Conservation (phyloP, 306 rosid species). For the Quercus parvula region DNA sequence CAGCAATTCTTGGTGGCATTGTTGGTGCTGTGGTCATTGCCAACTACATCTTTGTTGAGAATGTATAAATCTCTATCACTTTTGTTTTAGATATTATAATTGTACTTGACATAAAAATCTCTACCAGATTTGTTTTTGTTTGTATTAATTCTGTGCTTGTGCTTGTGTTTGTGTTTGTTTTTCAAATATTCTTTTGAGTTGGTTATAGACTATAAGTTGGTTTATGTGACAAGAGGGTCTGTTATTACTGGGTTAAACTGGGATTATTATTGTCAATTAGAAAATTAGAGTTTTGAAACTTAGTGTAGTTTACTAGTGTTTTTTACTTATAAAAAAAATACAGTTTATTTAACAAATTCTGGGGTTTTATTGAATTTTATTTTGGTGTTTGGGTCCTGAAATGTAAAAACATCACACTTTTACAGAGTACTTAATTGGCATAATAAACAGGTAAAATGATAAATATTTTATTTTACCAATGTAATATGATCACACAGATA, state of each 20-base stretch:
- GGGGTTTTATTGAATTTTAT: background rate
- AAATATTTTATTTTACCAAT: background rate
- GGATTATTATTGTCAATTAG: background rate
- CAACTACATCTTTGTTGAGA: conserved; percentile 40
- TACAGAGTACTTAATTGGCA: background rate
- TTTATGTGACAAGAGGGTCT: background rate
- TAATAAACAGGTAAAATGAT: background rate
- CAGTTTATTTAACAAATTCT: background rate
- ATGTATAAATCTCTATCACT: conserved; percentile 21
- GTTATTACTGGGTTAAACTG: background rate
- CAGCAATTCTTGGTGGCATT: conserved; percentile 53
- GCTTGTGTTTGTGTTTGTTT: background rate
- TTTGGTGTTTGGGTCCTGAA: background rate
- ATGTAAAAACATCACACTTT: background rate
- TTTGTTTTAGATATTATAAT: background rate
- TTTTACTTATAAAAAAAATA: too few species aligned
- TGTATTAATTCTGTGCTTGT: too few species aligned
- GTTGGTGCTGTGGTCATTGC: conserved; percentile 50
- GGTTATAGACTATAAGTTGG: background rate
- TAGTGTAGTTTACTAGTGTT: background rate
- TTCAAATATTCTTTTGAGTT: background rate
- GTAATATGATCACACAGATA: too few species aligned
- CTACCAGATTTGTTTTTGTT: background rate
- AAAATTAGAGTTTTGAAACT: background rate
- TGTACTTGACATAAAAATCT: too few species aligned